Conservation (phyloP, 177 flowering plant genomes). For the Vitis hybrid region DNA sequence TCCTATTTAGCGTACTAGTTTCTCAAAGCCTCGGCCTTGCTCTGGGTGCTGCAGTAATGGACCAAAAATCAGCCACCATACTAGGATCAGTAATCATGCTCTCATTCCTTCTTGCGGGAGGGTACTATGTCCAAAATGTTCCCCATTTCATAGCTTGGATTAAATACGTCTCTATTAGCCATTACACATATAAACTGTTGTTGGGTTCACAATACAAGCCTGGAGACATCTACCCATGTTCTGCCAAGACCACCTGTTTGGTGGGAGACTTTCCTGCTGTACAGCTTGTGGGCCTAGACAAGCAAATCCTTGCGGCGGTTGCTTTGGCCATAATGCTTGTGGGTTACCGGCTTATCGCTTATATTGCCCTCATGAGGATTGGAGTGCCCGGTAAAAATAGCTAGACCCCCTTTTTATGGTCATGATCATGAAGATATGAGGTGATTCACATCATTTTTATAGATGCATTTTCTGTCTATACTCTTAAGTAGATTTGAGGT, state of each 20-base stretch:
- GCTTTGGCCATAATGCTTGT: slow-evolving; percentile 60
- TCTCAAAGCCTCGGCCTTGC: slow-evolving; percentile 76
- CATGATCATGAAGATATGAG: not conserved
- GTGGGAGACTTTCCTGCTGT: slow-evolving; percentile 46
- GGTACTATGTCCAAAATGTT: slow-evolving; percentile 61
- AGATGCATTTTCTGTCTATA: too few species aligned
- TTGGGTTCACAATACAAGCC: slow-evolving; percentile 50
- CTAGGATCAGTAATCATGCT: slow-evolving; percentile 59
- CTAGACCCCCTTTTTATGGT: not conserved
- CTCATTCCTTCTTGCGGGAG: slow-evolving; percentile 54
- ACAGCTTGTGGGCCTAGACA: slow-evolving; percentile 40
- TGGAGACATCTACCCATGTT: slow-evolving; percentile 48
- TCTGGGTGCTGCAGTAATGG: slow-evolving; percentile 72
- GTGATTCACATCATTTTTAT: too few species aligned
- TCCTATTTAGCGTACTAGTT: slow-evolving; percentile 49
- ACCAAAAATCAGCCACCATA: slow-evolving; percentile 47
- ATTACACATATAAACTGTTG: slow-evolving; percentile 57
- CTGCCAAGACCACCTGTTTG: slow-evolving; percentile 18
- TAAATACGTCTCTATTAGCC: slow-evolving; percentile 49
- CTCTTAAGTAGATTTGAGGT: not conserved
- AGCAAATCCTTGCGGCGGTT: slow-evolving; percentile 10
- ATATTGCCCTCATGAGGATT: slow-evolving; percentile 62
- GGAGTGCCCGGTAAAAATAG: slow-evolving; percentile 28
- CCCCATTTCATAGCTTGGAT: slow-evolving; percentile 70
- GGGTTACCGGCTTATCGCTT: slow-evolving; percentile 61